Conservation (phyloP, 768 basidiomycete species). For the Tricholoma bakamatsutake region DNA sequence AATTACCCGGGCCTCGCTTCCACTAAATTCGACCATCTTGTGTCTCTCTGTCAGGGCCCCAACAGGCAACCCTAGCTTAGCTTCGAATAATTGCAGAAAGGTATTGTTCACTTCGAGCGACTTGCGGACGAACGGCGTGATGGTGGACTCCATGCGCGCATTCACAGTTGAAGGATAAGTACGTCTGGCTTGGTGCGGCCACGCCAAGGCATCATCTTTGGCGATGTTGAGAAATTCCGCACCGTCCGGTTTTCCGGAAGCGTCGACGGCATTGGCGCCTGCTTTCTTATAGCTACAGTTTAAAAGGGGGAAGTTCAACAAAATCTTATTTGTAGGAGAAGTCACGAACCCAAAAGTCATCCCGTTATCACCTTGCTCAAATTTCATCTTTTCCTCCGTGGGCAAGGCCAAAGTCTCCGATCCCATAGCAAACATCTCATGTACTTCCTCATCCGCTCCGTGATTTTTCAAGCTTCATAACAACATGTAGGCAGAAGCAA, state of each 20-base stretch:
- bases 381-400: conserved; percentile 51
- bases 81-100: conserved; percentile 51
- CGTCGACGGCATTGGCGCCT: conserved; percentile 59
- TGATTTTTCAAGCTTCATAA: conserved; percentile 47
- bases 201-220: conserved; percentile 63
- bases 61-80: conserved; percentile 44
- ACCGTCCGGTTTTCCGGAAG: conserved; percentile 48
- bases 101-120: conserved; percentile 51
- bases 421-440: conserved; percentile 52
- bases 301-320: background rate
- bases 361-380: conserved; percentile 48
- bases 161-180: conserved; percentile 48
- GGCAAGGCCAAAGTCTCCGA: conserved; percentile 48
- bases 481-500: background rate
- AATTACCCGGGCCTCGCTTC: conserved; percentile 53
- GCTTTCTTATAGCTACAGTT: conserved; percentile 51
- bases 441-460: conserved; percentile 40
- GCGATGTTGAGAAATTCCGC: conserved; percentile 63
- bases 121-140: conserved; percentile 53
- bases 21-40: conserved; percentile 38
- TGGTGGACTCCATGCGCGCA: conserved; percentile 40
- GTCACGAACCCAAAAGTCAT: conserved; percentile 31
- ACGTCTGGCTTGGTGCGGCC: conserved; percentile 45
- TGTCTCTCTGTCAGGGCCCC: conserved; percentile 44
- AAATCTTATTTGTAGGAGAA: background rate